phyloP scores from a whole-genome alignment of 108 stramenopile genomes.

The Cyclotella choctawhatcheeana region DNA sequence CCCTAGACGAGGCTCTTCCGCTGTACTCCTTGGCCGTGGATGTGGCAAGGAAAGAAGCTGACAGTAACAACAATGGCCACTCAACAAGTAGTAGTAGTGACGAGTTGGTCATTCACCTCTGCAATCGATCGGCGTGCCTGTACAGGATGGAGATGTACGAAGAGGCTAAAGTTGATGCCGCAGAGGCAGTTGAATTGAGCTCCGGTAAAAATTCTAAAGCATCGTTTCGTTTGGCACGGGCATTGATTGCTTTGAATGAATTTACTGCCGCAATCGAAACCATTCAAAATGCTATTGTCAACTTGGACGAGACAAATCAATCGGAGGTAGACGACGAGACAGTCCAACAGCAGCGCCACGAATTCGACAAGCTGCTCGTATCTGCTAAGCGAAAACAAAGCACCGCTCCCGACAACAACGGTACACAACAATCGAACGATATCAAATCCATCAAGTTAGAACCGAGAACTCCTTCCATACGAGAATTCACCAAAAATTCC shows the following conservation, averaged over 20 bases:
- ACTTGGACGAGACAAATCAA: constrained; percentile 4
- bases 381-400: constrained; percentile 39
- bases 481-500: constrained; percentile 75
- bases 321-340: constrained; percentile 14
- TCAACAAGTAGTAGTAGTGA: background rate
- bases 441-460: constrained; percentile 62
- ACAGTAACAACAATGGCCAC: constrained; percentile 5
- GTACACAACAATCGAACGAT: constrained; percentile 12
- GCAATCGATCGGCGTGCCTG: constrained; percentile 81
- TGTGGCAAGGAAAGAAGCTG: constrained; percentile 11
- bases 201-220: constrained; percentile 57
- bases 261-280: constrained; percentile 51
- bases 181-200: constrained; percentile 54
- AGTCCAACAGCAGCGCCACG: constrained; percentile 49
- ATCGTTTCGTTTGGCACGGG: constrained; percentile 79
- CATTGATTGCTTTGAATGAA: constrained; percentile 63
- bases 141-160: constrained; percentile 71
- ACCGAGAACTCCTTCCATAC: constrained; percentile 66
- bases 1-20: constrained; percentile 45
- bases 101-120: constrained; percentile 67
- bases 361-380: constrained; percentile 59
- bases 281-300: constrained; percentile 27
- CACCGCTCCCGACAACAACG: background rate
- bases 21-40: constrained; percentile 54
- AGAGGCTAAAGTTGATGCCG: constrained; percentile 66